Evolutionary conservation across 2,329 filamentous ascomycete genomes (phyloP).

Genomic region (Xenosphaeropsis pyriputrescens): DNA sequence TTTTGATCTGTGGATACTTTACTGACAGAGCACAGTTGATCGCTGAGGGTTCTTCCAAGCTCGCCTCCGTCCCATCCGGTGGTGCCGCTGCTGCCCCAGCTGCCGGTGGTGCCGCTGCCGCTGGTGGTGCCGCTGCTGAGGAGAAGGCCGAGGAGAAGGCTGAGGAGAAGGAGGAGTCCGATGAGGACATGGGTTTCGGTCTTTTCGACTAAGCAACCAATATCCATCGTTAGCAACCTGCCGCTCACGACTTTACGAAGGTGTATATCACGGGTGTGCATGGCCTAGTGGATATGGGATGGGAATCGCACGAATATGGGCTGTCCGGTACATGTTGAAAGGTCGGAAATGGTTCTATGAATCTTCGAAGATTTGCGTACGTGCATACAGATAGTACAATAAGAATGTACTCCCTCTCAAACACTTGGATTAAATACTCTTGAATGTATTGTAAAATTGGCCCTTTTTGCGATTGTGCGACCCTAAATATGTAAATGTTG

Average conservation of each 20-base stretch:
- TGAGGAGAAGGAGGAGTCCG: conserved; percentile 57
- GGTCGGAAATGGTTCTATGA: conserved; percentile 5
- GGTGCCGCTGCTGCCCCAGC: conserved; percentile 61
- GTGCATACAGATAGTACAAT: conserved; percentile 12
- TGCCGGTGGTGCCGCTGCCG: conserved; percentile 52
- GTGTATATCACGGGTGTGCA: conserved; percentile 3
- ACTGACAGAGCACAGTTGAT: conserved; percentile 55
- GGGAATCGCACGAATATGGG: conserved; percentile 13
- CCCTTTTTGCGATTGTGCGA: too few relatives aligned
- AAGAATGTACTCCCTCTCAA: conserved; percentile 17
- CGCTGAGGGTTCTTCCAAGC: conserved; percentile 76
- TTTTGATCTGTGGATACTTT: conserved; percentile 1
- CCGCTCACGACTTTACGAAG: conserved; percentile 11
- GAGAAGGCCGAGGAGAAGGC: conserved; percentile 54
- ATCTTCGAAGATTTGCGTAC: conserved; percentile 2
- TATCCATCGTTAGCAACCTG: conserved; percentile 7
- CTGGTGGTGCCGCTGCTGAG: conserved; percentile 49
- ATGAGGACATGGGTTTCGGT: conserved; percentile 67
- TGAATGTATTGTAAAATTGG: too few relatives aligned
- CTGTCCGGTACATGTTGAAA: conserved; percentile 12
- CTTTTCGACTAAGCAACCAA: conserved; percentile 52
- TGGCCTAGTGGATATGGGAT: too few relatives aligned
- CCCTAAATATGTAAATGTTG: too few relatives aligned
- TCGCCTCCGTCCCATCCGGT: conserved; percentile 92
- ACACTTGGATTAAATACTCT: background rate